Conservation (phyloP, 257 asterid species). For the Scutellaria barbata region DNA sequence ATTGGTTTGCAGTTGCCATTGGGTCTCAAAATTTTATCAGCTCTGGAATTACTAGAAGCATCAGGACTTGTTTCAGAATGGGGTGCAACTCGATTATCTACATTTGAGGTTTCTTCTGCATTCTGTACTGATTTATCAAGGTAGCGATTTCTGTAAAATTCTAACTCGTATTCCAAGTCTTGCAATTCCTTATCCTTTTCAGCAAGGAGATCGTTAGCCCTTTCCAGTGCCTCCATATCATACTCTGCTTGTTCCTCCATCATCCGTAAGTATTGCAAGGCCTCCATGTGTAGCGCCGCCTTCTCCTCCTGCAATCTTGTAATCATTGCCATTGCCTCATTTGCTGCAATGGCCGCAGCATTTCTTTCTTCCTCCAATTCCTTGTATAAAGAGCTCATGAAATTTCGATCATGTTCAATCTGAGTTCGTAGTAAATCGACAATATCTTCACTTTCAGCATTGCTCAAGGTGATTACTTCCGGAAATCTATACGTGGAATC, state of each 20-base stretch:
- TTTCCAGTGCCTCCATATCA: constrained; percentile 81
- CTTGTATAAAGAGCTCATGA: constrained; percentile 59
- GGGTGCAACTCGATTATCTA: constrained; percentile 23
- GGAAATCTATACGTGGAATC: constrained; percentile 43
- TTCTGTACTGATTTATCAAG: constrained; percentile 44
- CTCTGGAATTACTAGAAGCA: constrained; percentile 35
- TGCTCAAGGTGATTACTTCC: constrained; percentile 46
- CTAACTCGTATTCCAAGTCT: constrained; percentile 77
- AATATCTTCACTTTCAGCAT: constrained; percentile 64
- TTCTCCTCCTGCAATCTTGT: constrained; percentile 95
- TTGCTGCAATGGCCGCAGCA: constrained; percentile 82
- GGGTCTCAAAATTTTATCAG: constrained; percentile 26
- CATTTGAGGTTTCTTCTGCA: constrained; percentile 31
- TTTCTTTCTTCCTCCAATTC: constrained; percentile 91
- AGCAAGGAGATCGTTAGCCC: constrained; percentile 75
- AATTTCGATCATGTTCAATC: constrained; percentile 53
- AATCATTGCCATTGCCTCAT: constrained; percentile 92
- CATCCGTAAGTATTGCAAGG: constrained; percentile 87
- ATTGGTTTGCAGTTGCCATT: constrained; percentile 32
- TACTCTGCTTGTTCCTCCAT: constrained; percentile 98
- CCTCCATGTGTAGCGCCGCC: constrained; percentile 93
- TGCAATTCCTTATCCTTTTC: constrained; percentile 88
- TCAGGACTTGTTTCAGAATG: constrained; percentile 27
- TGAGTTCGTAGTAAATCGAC: constrained; percentile 58
- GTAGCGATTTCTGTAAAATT: constrained; percentile 48